Evolutionary conservation across 768 basidiomycete genomes (phyloP).

Genomic region (Lactifluus hygrophoroides): DNA sequence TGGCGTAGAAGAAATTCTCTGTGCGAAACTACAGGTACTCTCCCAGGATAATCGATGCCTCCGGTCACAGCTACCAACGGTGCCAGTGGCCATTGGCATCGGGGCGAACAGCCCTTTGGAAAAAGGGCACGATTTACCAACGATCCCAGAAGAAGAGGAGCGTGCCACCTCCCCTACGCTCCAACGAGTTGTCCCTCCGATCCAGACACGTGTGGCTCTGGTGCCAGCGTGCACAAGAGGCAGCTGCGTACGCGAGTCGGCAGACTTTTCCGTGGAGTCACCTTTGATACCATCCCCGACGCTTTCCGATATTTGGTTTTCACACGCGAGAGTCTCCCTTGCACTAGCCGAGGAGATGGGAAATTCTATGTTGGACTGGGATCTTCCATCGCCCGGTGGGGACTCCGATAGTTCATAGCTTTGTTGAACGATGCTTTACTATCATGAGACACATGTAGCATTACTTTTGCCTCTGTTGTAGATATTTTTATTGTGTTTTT

Average conservation of each 20-base stretch:
- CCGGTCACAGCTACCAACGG: not conserved
- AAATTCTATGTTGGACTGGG: slow-evolving; percentile 11
- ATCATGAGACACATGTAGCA: not conserved
- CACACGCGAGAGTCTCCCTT: slow-evolving; percentile 1
- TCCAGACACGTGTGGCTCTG: not conserved
- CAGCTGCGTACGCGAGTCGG: not conserved
- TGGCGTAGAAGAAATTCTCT: slow-evolving; percentile 17
- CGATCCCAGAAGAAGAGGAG: slow-evolving; percentile 14
- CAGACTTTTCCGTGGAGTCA: not conserved
- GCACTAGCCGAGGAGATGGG: not conserved
- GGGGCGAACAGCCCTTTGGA: not conserved
- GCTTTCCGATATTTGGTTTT: slow-evolving; percentile 19
- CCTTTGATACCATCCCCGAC: slow-evolving; percentile 10
- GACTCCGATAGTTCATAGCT: slow-evolving; percentile 4
- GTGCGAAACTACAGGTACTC: slow-evolving; percentile 1
- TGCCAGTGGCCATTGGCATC: not conserved
- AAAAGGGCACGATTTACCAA: not conserved
- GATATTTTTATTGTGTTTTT: slow-evolving; percentile 7
- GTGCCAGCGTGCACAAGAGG: not conserved
- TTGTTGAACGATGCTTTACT: not conserved
- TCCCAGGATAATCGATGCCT: not conserved
- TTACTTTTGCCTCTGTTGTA: not conserved
- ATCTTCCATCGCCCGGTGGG: slow-evolving; percentile 12
- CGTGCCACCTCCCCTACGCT: not conserved
- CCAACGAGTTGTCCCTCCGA: not conserved